Percentiles rank a stretch among this genome's conserved stretches.
phyloP scores from a whole-genome alignment of 805 yeast species.

The Nakazawaea anatomiae region DNA sequence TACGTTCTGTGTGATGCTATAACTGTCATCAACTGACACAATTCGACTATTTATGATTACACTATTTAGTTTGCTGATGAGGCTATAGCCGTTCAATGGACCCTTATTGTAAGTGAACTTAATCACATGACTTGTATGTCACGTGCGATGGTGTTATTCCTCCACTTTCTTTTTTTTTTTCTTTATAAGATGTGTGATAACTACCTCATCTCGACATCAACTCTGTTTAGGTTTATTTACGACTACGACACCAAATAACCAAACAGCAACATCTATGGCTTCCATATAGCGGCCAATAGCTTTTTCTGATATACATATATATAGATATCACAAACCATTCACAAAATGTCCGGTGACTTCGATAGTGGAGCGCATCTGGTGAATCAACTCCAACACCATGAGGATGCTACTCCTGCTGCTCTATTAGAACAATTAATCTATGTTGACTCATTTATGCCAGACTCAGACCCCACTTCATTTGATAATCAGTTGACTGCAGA shows the following conservation, averaged over 20 bases:
- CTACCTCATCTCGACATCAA: background rate
- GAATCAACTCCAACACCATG: background rate
- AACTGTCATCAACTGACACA: too few relatives aligned
- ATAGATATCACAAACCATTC: background rate
- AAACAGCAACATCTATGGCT: too few relatives aligned
- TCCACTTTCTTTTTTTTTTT: background rate
- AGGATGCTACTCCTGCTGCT: constrained; percentile 31
- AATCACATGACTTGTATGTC: background rate
- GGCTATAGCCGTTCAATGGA: background rate
- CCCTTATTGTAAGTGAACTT: background rate
- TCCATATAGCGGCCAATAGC: too few relatives aligned
- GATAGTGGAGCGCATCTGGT: background rate
- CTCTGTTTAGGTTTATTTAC: too few relatives aligned
- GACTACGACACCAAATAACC: too few relatives aligned
- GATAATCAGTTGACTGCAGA: constrained; percentile 57
- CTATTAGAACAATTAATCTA: constrained; percentile 73
- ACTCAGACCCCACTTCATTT: constrained; percentile 29
- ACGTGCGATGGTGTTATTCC: background rate
- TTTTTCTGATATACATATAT: too few relatives aligned
- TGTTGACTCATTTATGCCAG: constrained; percentile 70
- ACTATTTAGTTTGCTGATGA: background rate
- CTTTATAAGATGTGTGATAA: background rate
- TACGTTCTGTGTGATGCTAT: too few relatives aligned
- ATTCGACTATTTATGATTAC: too few relatives aligned
- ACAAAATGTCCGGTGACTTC: background rate